Evolutionary conservation across 441 rosid species (phyloP), one percentile per base, ranked within the genome.

Genomic region (Adansonia gregorii): DNA sequence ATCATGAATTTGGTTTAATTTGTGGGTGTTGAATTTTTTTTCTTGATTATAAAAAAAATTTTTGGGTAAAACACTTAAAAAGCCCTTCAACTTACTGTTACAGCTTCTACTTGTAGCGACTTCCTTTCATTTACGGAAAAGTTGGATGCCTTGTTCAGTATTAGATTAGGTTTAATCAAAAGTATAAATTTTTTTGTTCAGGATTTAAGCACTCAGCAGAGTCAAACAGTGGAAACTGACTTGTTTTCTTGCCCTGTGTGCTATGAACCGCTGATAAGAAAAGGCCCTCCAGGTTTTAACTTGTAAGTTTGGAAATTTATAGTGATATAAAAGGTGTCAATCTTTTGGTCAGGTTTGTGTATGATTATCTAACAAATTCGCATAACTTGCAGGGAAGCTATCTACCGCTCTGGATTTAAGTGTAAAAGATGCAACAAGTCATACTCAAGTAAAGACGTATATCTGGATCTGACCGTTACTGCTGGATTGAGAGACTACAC

Each of bases 231-330:
- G 82, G 89, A 88, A 49, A 83, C 48, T 64, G 90, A 93, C 51
- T 83, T 89, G 54, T 95, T 95, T 51, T 88, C 95, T 10, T 95
- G 99, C 76, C 97, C 98, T 52, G 86, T 92, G 39, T 93, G 99
- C 68, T 95, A 91, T 72, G 87, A 92, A 79, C 97, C 97, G 45
- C 90, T 93, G 58, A 65, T 87, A 82, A 90, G 97, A 85, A 92
- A 90, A 88, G 99, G 98, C 27, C 98, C 97, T 77, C 74, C 92
- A 39, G 98, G 99, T 87, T 83, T 93, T n/a, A 93, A 91, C 86
- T 82, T 91, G 98, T 95, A 88, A 83, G 97, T n/a, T n/a, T n/a
- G n/a, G n/a, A n/a, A n/a, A n/a, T n/a, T n/a, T n/a, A n/a, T n/a
- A n/a, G n/a, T n/a, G n/a, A n/a, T n/a, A n/a, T n/a, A n/a, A n/a